Conservation (phyloP, 257 asterid genomes). For the Eustoma russellianum region DNA sequence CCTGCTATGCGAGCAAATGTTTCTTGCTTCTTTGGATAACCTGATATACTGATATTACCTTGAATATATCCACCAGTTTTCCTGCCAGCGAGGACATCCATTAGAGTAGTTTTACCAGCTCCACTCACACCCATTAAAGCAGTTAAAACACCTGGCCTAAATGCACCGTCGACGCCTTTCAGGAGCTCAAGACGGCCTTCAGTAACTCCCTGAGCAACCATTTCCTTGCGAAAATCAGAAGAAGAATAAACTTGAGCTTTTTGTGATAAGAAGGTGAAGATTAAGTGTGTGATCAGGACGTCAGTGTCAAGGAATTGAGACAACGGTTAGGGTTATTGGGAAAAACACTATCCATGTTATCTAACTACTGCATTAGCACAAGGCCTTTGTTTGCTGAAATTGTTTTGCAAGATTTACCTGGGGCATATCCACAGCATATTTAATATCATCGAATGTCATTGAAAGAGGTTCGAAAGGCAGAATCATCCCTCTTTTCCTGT, state of each 20-base stretch:
- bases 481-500: slow-evolving; percentile 67
- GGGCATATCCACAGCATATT: slow-evolving; percentile 83
- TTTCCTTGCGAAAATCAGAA: slow-evolving; percentile 45
- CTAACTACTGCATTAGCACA: background rate
- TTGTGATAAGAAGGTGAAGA: background rate
- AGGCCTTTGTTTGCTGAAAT: background rate
- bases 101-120: slow-evolving; percentile 93
- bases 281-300: too few relatives aligned
- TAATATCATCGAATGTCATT: slow-evolving; percentile 56
- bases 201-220: slow-evolving; percentile 57
- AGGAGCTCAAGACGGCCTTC: slow-evolving; percentile 61
- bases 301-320: background rate
- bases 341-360: background rate
- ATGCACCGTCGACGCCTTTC: slow-evolving; percentile 66
- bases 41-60: slow-evolving; percentile 62
- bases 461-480: slow-evolving; percentile 76
- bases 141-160: slow-evolving; percentile 81
- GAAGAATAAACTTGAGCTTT: background rate
- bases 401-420: slow-evolving; percentile 23
- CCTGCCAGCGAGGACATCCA: slow-evolving; percentile 96
- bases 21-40: slow-evolving; percentile 77
- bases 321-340: background rate
- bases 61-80: slow-evolving; percentile 81
- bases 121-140: slow-evolving; percentile 94
- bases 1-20: slow-evolving; percentile 92